Percentiles rank a stretch among this genome's conserved stretches.
phyloP scores from a whole-genome alignment of 2,329 filamentous ascomycete genomes.

The Neoarthrinium moseri region DNA sequence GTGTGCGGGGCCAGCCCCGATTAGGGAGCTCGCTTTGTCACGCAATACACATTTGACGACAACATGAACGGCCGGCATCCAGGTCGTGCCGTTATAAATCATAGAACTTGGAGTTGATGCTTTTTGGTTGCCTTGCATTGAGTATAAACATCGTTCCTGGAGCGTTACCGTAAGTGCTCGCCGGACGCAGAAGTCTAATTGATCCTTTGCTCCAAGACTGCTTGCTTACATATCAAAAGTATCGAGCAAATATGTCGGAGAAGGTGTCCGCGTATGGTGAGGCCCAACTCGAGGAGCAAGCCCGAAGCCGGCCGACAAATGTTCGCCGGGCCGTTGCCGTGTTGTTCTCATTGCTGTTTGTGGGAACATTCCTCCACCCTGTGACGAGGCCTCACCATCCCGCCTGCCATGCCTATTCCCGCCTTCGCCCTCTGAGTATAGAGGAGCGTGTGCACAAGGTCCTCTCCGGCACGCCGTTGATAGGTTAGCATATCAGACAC shows the following conservation, averaged over 20 bases:
- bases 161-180: too few species aligned
- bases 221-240: constrained; percentile 6
- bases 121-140: too few species aligned
- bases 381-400: constrained; percentile 19
- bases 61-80: too few species aligned
- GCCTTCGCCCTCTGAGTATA: constrained; percentile 30
- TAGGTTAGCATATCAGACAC: constrained; percentile 36
- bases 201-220: too few species aligned
- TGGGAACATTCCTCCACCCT: constrained; percentile 24
- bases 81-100: too few species aligned
- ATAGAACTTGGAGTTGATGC: too few species aligned
- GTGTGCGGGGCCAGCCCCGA: constrained; percentile 4
- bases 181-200: too few species aligned
- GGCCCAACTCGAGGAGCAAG: neutral
- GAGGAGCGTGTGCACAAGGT: constrained; percentile 47
- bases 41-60: too few species aligned
- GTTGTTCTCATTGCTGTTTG: constrained; percentile 17
- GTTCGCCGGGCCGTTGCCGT: constrained; percentile 16
- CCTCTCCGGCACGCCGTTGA: constrained; percentile 45
- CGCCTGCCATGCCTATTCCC: constrained; percentile 19
- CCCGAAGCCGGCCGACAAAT: constrained; percentile 14
- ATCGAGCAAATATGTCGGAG: constrained; percentile 7
- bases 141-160: too few species aligned
- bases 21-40: too few species aligned
- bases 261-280: neutral